A percentile compares a stretch with the other conserved stretches of the same genome.
These are phyloP conservation scores for Triticum urartu DNA, from an alignment of 176 grass and related monocot genomes.

Conservation along the genomic window DNA sequence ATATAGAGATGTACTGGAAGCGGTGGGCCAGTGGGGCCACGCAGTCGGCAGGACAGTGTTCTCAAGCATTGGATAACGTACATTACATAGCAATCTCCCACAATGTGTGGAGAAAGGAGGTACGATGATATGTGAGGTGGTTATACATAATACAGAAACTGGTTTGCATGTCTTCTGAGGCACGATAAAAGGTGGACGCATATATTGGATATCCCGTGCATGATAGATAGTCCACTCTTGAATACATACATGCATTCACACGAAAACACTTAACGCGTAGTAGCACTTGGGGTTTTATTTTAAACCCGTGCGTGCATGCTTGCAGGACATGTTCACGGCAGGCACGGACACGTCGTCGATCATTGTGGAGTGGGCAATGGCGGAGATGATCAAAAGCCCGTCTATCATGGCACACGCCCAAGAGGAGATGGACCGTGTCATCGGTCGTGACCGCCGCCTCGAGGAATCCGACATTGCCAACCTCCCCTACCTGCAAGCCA, in stretches of 20 bases:
- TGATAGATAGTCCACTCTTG: too few species aligned
- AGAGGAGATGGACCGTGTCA: conserved; percentile 58
- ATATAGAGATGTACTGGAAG: too few species aligned
- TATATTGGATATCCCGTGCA: too few species aligned
- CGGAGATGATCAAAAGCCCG: conserved; percentile 67
- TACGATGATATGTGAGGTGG: too few species aligned
- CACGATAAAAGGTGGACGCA: too few species aligned
- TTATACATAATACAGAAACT: too few species aligned
- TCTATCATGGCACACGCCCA: conserved; percentile 44
- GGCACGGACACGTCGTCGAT: conserved; percentile 89
- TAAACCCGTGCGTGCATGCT: neutral
- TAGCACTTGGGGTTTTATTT: neutral
- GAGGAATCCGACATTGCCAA: conserved; percentile 57
- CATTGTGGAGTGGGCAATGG: conserved; percentile 82
- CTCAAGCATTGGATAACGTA: too few species aligned
- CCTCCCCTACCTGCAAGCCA: conserved; percentile 72
- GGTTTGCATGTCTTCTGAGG: too few species aligned
- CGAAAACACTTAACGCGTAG: neutral
- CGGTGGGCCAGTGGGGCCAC: too few species aligned
- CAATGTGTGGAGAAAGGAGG: too few species aligned
- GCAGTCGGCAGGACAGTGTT: too few species aligned
- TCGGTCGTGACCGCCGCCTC: conserved; percentile 48
- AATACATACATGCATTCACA: neutral
- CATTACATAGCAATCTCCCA: too few species aligned
- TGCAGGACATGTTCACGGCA: conserved; percentile 87